Evolutionary conservation across 2,329 filamentous ascomycete genomes (phyloP).

Genomic region (Verticillium nubilum): DNA sequence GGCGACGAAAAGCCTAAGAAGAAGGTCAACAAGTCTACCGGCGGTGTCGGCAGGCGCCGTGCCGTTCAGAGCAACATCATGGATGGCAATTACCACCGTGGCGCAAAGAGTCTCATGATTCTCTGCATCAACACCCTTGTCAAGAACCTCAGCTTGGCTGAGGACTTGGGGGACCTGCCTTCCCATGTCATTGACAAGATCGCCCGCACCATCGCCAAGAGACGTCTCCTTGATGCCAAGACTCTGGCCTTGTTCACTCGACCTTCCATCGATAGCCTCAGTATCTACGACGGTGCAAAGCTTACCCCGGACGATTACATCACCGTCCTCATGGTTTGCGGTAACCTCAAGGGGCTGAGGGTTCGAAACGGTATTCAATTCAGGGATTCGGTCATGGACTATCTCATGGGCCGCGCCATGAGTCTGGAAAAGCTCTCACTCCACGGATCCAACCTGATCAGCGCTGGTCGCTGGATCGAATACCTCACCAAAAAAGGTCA

Average conservation of each 20-base stretch:
- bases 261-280: conserved; percentile 42
- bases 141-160: conserved; percentile 56
- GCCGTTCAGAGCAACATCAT: conserved; percentile 79
- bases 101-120: conserved; percentile 63
- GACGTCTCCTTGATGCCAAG: conserved; percentile 46
- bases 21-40: conserved; percentile 18
- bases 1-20: conserved; percentile 51
- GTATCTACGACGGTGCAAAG: conserved; percentile 55
- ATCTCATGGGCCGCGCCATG: conserved; percentile 67
- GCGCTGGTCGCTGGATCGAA: conserved; percentile 67
- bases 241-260: conserved; percentile 55
- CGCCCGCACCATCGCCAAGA: conserved; percentile 54
- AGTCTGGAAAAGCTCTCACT: conserved; percentile 70
- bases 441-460: conserved; percentile 78
- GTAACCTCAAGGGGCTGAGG: conserved; percentile 64
- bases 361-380: conserved; percentile 85
- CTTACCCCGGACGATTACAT: conserved; percentile 72
- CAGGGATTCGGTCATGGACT: conserved; percentile 79
- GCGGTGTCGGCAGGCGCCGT: conserved; percentile 59
- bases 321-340: conserved; percentile 71
- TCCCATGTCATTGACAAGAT: conserved; percentile 51
- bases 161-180: conserved; percentile 56
- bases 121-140: conserved; percentile 59
- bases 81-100: conserved; percentile 63
- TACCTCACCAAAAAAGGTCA: conserved; percentile 63